Evolutionary conservation across 495 filamentous ascomycete genomes (phyloP).

Genomic region (Mycothermus thermophilus): DNA sequence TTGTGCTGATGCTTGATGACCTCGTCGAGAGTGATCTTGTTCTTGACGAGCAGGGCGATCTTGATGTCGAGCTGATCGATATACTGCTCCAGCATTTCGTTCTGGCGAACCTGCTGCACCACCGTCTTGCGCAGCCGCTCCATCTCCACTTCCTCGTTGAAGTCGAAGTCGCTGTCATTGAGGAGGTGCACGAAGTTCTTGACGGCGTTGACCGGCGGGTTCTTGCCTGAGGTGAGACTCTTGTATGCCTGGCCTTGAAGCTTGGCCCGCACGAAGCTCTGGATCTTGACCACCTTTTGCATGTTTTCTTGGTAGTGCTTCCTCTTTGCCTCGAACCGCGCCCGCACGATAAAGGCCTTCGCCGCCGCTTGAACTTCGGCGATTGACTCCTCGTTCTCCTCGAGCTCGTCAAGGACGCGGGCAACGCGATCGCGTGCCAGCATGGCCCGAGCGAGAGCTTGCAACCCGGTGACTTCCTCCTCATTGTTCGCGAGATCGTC

Average conservation of each 20-base stretch:
- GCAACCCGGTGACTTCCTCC: slow-evolving; percentile 48
- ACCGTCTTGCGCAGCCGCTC: slow-evolving; percentile 86
- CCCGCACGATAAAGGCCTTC: slow-evolving; percentile 59
- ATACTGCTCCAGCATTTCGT: slow-evolving; percentile 93
- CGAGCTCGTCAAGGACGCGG: slow-evolving; percentile 55
- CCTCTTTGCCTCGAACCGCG: slow-evolving; percentile 67
- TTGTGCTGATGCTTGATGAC: slow-evolving; percentile 94
- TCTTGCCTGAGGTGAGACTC: slow-evolving; percentile 88
- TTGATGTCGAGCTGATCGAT: slow-evolving; percentile 98
- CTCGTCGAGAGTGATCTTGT: slow-evolving; percentile 98
- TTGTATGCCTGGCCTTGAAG: slow-evolving; percentile 97
- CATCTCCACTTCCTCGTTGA: slow-evolving; percentile 96
- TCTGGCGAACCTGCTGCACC: slow-evolving; percentile 91
- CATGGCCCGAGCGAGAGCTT: slow-evolving; percentile 66
- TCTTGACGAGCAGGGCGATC: slow-evolving; percentile 94
- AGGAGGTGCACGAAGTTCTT: slow-evolving; percentile 96
- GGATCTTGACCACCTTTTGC: slow-evolving; percentile 96
- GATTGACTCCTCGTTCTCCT: slow-evolving; percentile 64
- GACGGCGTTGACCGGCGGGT: slow-evolving; percentile 88
- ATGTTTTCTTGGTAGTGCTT: slow-evolving; percentile 89
- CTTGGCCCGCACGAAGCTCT: slow-evolving; percentile 85
- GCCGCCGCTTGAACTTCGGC: slow-evolving; percentile 61
- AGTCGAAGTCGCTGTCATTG: slow-evolving; percentile 97
- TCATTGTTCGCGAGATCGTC: slow-evolving; percentile 44
- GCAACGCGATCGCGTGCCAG: slow-evolving; percentile 59